Evolutionary conservation across 2,329 filamentous ascomycete genomes (phyloP), one percentile per base, ranked within the genome.

Genomic region (Aspergillus tanneri): DNA sequence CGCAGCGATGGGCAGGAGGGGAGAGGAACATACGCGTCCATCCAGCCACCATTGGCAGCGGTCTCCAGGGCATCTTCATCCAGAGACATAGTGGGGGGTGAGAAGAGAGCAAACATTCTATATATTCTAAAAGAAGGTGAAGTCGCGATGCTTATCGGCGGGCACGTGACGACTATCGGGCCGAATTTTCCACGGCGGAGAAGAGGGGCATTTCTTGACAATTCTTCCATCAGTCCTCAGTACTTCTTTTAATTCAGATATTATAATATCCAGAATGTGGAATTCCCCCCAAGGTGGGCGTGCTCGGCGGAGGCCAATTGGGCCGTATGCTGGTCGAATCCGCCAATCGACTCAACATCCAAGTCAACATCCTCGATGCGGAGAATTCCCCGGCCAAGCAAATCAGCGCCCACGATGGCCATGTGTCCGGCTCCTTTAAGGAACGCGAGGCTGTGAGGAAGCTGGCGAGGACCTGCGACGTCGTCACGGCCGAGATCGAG

Each of bases 311-410:
- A 43, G 88, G 88, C 61, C 88, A 91, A 73, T 80, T 99, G 32
- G 93, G 92, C 52, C 88, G 89, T 56, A 97, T 97, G 93, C 82
- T 97, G 16, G 86, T 88, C 56, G 90, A 97, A 74, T 85, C 87
- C n/a, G 90, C 91, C 25, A 84, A 85, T 64, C 74, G 81, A 57
- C 80, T 95, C 49, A 90, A 89, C 60, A 83, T 95, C 57, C 80
- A 87, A 56, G 80, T 93, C 57, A 88, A 85, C 49, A 79, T 95
- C 32, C 81, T 96, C 38, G 92, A 96, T 68, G 83, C 80, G 35
- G 83, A 83, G 48, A 81, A 84, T 56, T 83, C 86, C 34, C 89
- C 91, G 11, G 88, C 91, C 49, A 93, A 92, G 72, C 89, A 95
- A 73, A 85, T 93, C 63, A 90, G 87, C 70, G 81, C 83, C 57